Percentiles rank a stretch among this genome's conserved stretches.
Evolutionary conservation across 2,329 filamentous ascomycete species (phyloP).

Genomic region (Microascus cirrosus): DNA sequence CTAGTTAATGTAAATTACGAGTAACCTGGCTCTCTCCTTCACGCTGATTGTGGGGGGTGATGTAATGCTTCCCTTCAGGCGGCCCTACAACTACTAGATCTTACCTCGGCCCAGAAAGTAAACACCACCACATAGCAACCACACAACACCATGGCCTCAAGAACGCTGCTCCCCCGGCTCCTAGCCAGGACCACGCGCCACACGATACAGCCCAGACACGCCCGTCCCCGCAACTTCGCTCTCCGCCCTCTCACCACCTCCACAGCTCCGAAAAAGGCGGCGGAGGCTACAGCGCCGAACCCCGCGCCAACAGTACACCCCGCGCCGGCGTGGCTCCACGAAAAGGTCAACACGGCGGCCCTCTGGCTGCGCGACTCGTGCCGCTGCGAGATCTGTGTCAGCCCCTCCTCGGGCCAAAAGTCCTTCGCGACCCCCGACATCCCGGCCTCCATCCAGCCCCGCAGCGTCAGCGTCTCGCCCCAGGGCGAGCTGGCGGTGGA

Average conservation of each 20-base stretch:
- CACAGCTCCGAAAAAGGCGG: neutral
- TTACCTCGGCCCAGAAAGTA: neutral
- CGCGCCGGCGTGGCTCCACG: conserved; percentile 5
- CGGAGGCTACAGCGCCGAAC: neutral
- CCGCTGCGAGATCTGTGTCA: conserved; percentile 38
- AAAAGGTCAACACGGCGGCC: conserved; percentile 5
- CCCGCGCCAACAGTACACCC: neutral
- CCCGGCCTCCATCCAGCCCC: conserved; percentile 19
- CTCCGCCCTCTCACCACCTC: neutral
- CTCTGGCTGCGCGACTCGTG: conserved; percentile 42
- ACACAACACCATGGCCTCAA: neutral
- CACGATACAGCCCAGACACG: neutral
- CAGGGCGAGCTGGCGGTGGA: conserved; percentile 39
- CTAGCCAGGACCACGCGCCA: neutral
- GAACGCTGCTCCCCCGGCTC: neutral
- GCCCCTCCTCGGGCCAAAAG: conserved; percentile 49
- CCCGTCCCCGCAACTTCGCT: neutral
- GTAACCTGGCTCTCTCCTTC: neutral
- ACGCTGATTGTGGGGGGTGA: neutral
- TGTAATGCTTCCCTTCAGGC: neutral
- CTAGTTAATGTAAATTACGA: neutral
- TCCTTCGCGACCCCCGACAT: conserved; percentile 33
- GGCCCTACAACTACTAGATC: neutral
- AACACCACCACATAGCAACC: neutral
- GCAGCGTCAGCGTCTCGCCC: conserved; percentile 15